These are phyloP conservation scores for Sanghuangporus weigelae DNA, from an alignment of 1,284 basidiomycete genomes.

Conservation along the genomic window DNA sequence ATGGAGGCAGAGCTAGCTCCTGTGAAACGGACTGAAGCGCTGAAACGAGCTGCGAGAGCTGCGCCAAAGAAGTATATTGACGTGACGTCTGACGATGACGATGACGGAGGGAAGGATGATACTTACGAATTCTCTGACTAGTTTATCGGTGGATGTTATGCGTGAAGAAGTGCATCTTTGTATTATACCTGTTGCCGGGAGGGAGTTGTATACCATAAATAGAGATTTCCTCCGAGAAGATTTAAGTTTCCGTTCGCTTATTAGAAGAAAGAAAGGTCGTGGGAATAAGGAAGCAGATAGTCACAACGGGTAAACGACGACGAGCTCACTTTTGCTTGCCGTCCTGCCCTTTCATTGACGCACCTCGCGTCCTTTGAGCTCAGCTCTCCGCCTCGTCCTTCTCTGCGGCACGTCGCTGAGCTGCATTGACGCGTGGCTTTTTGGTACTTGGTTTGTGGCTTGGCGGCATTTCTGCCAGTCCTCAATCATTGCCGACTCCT, in stretches of 20 bases:
- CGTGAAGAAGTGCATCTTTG: too few relatives aligned
- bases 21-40: slow-evolving; percentile 28
- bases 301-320: not conserved
- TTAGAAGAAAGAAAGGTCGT: not conserved
- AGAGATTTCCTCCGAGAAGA: not conserved
- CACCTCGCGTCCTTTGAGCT: not conserved
- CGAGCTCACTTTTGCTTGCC: not conserved
- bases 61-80: slow-evolving; percentile 37
- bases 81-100: slow-evolving; percentile 31
- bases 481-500: not conserved
- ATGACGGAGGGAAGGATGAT: slow-evolving; percentile 26
- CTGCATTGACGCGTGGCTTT: not conserved
- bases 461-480: not conserved
- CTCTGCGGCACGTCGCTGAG: not conserved
- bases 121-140: slow-evolving; percentile 19
- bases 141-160: not conserved
- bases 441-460: not conserved
- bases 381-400: not conserved
- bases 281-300: not conserved
- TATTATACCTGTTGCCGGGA: not conserved
- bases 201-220: not conserved
- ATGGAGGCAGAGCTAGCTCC: slow-evolving; percentile 20
- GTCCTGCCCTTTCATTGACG: not conserved
- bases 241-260: too few relatives aligned
- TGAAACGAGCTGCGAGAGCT: slow-evolving; percentile 31